Conservation (phyloP, 345 rosid genomes). For the Boechera divaricarpa region DNA sequence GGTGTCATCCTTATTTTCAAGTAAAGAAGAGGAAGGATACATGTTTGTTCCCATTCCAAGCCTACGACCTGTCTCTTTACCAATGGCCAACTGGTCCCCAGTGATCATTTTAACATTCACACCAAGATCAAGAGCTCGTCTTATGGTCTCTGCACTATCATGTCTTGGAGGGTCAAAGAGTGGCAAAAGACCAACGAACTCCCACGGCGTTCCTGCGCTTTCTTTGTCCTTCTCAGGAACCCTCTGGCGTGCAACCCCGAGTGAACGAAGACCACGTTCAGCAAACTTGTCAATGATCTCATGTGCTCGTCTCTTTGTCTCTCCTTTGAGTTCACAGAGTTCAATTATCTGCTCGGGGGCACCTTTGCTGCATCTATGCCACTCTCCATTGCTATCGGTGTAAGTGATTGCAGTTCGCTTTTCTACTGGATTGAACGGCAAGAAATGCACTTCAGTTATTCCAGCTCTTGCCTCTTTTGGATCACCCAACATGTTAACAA, state of each 20-base stretch:
- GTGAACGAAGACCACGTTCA: slow-evolving; percentile 83
- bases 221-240: slow-evolving; percentile 73
- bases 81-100: slow-evolving; percentile 89
- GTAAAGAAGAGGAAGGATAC: slow-evolving; percentile 91
- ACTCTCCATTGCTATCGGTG: slow-evolving; percentile 61
- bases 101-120: slow-evolving; percentile 98
- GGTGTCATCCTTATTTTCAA: slow-evolving; percentile 63
- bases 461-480: slow-evolving; percentile 90
- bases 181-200: slow-evolving; percentile 86
- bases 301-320: slow-evolving; percentile 60
- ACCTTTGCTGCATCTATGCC: slow-evolving; percentile 88
- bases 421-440: slow-evolving; percentile 87
- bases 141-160: slow-evolving; percentile 93
- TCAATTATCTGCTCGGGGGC: slow-evolving; percentile 76
- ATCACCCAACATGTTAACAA: slow-evolving; percentile 83
- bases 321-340: slow-evolving; percentile 63
- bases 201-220: slow-evolving; percentile 74
- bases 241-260: slow-evolving; percentile 63
- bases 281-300: slow-evolving; percentile 81
- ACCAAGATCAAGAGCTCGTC: slow-evolving; percentile 83
- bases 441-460: slow-evolving; percentile 72
- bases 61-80: slow-evolving; percentile 92
- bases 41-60: slow-evolving; percentile 97
- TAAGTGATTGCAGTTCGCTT: slow-evolving; percentile 89
- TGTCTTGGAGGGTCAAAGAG: slow-evolving; percentile 97